These are phyloP conservation scores for Diaporthe sp. DNA, from an alignment of 2,329 filamentous ascomycete genomes.

Conservation along the genomic window DNA sequence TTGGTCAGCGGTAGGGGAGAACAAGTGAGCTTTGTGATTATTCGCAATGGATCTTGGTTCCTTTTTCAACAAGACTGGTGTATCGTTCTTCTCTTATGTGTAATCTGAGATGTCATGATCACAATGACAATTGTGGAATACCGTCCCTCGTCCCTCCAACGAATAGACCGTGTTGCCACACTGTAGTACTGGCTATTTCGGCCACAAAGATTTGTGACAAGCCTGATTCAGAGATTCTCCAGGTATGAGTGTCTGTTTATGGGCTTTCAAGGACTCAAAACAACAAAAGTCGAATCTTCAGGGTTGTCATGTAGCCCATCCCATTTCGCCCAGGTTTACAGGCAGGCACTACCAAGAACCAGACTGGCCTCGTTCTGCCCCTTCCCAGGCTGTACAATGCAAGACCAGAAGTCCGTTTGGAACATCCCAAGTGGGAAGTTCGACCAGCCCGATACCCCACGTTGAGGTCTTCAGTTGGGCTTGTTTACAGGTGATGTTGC, in stretches of 20 bases:
- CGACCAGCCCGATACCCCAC: accelerated
- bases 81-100: not conserved
- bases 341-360: not conserved
- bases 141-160: too few species aligned
- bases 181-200: not conserved
- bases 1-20: not conserved
- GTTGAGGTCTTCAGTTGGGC: not conserved
- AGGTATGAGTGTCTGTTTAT: not conserved
- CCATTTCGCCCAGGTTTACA: not conserved
- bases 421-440: not conserved
- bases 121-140: not conserved
- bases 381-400: not conserved
- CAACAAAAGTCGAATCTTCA: not conserved
- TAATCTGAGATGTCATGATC: not conserved
- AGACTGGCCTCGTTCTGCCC: not conserved
- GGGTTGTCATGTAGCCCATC: not conserved
- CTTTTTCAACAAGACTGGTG: not conserved
- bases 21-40: not conserved
- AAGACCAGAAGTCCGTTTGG: not conserved
- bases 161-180: not conserved
- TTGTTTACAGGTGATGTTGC: not conserved
- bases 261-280: not conserved
- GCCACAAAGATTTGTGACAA: not conserved
- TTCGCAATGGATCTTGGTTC: not conserved
- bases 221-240: too few species aligned